A percentile compares a stretch with the other conserved stretches of the same genome.
These are phyloP conservation scores for Coemansia sp. DNA, from an alignment of 192 early-diverging fungal species.

Conservation along the genomic window DNA sequence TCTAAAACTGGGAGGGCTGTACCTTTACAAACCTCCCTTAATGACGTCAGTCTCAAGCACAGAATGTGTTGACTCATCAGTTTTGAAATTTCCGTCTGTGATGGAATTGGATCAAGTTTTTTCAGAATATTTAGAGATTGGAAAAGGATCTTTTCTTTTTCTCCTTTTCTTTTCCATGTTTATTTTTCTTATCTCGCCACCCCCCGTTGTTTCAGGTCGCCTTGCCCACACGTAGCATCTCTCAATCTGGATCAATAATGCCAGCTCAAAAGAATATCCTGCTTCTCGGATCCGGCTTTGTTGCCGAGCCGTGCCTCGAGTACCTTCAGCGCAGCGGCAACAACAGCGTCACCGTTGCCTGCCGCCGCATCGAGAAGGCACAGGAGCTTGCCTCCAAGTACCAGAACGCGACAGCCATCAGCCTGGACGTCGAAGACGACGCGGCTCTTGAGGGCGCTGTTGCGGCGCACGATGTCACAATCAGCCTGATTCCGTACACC, in stretches of 20 bases:
- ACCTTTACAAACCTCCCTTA: no score
- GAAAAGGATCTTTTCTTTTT: background rate
- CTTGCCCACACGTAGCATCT: background rate
- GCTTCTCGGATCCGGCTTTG: constrained; percentile 95
- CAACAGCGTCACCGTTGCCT: constrained; percentile 89
- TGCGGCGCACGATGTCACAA: constrained; percentile 84
- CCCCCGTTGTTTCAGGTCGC: background rate
- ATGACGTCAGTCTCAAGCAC: background rate
- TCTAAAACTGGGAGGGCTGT: no score
- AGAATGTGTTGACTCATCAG: background rate
- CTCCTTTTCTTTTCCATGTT: constrained; percentile 15
- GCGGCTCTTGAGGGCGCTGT: constrained; percentile 70
- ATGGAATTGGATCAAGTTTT: no score
- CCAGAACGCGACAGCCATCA: constrained; percentile 60
- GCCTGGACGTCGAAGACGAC: constrained; percentile 81
- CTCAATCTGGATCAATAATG: constrained; percentile 11
- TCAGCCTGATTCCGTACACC: constrained; percentile 90
- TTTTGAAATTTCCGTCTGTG: no score
- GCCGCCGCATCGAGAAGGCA: constrained; percentile 73
- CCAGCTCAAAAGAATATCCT: constrained; percentile 70
- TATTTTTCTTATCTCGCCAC: background rate
- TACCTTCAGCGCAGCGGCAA: constrained; percentile 88
- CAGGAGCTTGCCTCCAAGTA: constrained; percentile 66
- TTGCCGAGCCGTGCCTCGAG: constrained; percentile 91
- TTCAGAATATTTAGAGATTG: background rate